These are phyloP conservation scores for Biscogniauxia marginata DNA, from an alignment of 2,329 filamentous ascomycete species.

Conservation along the genomic window DNA sequence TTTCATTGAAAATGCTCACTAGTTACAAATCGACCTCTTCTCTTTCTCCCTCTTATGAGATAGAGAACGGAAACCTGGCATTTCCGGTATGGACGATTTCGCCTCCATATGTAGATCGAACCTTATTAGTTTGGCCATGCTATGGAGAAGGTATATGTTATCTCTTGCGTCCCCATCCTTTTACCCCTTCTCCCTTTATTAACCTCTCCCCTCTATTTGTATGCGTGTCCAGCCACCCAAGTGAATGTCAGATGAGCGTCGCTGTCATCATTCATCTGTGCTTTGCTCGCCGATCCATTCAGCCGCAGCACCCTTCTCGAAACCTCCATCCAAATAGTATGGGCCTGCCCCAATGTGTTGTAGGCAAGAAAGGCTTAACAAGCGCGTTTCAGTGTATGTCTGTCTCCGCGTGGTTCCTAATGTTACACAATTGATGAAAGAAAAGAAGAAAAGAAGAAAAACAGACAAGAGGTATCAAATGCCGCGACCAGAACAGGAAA, in stretches of 20 bases:
- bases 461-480: background rate
- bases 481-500: background rate
- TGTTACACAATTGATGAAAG: background rate
- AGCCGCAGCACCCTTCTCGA: too few species aligned
- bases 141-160: too few species aligned
- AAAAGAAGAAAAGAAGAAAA: background rate
- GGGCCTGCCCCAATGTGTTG: too few species aligned
- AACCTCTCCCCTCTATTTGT: background rate
- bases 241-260: background rate
- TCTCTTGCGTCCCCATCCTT: background rate
- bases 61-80: too few species aligned
- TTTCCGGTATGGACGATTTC: too few species aligned
- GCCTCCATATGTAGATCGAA: too few species aligned
- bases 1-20: too few species aligned
- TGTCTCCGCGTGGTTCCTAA: background rate
- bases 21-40: too few species aligned
- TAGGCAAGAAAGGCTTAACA: too few species aligned
- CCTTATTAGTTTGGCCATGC: too few species aligned
- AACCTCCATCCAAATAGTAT: too few species aligned
- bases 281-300: constrained; percentile 79
- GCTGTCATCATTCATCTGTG: background rate
- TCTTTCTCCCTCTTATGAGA: too few species aligned
- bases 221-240: background rate
- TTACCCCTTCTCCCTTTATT: background rate
- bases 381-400: background rate